Conservation (phyloP, 2,329 filamentous ascomycete genomes). For the Pseudonectria foliicola region DNA sequence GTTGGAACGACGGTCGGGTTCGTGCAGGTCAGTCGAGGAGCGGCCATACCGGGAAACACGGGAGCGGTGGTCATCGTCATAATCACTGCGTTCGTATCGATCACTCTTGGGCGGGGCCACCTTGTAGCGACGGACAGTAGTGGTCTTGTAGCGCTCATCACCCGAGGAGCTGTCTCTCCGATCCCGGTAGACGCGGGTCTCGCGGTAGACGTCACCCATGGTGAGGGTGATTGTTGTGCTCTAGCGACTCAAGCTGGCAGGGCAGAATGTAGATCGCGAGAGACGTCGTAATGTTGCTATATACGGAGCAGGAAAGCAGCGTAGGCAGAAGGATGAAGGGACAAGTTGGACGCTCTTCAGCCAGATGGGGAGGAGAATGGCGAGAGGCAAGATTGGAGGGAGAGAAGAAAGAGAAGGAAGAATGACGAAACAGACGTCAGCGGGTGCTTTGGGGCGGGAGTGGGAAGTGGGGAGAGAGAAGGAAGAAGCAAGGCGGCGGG, state of each 20-base stretch:
- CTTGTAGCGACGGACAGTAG: slow-evolving; percentile 48
- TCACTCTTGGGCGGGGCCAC: slow-evolving; percentile 36
- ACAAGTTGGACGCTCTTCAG: slow-evolving; percentile 2
- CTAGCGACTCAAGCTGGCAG: slow-evolving; percentile 8
- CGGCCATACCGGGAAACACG: slow-evolving; percentile 34
- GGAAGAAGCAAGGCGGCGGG: no score
- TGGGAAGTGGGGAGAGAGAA: no score
- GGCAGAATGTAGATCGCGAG: slow-evolving; percentile 3
- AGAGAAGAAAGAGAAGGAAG: slow-evolving; percentile 13
- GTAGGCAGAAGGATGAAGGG: slow-evolving; percentile 1
- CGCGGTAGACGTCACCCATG: slow-evolving; percentile 29
- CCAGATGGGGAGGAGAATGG: slow-evolving; percentile 12
- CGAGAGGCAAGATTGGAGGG: slow-evolving; percentile 8
- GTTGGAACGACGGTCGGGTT: slow-evolving; percentile 37
- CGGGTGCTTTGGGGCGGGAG: no score
- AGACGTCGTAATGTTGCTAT: slow-evolving; percentile 4
- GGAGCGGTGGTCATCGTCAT: slow-evolving; percentile 40
- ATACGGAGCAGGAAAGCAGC: slow-evolving; percentile 4
- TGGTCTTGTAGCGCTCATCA: slow-evolving; percentile 39
- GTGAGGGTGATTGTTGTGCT: slow-evolving; percentile 14
- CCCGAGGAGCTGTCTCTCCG: slow-evolving; percentile 29
- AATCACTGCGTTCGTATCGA: slow-evolving; percentile 32
- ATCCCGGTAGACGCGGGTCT: slow-evolving; percentile 28
- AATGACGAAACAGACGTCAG: neutral
- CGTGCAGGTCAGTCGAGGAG: slow-evolving; percentile 33